Base-by-base conservation (phyloP, 805 yeast species). In the Wickerhamomyces canadensis region DNA sequence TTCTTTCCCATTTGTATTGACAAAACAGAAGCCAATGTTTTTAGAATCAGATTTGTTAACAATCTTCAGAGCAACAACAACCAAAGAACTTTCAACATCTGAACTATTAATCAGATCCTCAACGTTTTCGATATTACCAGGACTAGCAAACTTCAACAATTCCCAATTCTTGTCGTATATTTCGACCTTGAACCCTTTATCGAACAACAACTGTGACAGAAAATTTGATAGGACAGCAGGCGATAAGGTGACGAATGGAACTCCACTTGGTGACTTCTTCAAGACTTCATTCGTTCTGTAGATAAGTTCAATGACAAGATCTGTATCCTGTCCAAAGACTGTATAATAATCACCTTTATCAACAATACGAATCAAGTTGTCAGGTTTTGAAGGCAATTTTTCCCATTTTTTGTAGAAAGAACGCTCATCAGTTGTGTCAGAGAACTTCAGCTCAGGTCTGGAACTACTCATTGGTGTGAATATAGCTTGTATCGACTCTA, bases 311-410 rank as follows among this genome's bases (percentile, higher is more conserved):
- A 97, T 96, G 21, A 87, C 84, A 39, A 78, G 70, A 31, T 70
- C 68, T 4, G 98, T 96, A 57, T 91, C 96, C 4, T 73, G 76
- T 7, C 76, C 78, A 16, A 87, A 68, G 1, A 77, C 80, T 3
- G 84, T 78, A 60, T 80, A 93, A 58, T 85, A 88, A 42, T 86
- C 95, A 31, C 80, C 80, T 42, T 79, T 76, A 55, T 88, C 95
- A 31, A 84, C 81, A n/a, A 87, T 64, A 31, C 96, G 71, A 17
- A 91, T 52, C 0, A 80, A 70, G 28, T 68, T 63, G 2, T 62
- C 55, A 7, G 72, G 70, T 38, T 74, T 72, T 1, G 68, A 61
- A 0, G 80, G 31, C 22, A 82, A 60, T 9, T 63, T 60, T 13
- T 68, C 52, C 47, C 68, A 78, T 52, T 68, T 68, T 37, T 60